Evolutionary conservation across 257 asterid genomes (phyloP), one percentile per base, ranked within the genome.

Genomic region (Cynanchum wilfordii): DNA sequence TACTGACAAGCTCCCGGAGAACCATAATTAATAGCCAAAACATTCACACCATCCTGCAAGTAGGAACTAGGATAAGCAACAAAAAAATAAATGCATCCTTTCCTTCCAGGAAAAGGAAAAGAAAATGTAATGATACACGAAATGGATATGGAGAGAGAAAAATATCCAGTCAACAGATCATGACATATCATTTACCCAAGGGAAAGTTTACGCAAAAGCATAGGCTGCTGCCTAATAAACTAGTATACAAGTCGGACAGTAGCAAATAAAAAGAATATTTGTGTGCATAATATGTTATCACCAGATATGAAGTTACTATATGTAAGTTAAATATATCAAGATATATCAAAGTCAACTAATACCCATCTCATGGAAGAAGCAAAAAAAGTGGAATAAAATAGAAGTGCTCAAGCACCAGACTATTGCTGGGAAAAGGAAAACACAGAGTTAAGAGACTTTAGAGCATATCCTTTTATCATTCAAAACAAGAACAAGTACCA

Each of bases 21-120:
- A 33, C 98, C 97, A 81, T 95, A 92, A 78, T 89, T 95, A 75
- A 92, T 91, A 4, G 92, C 97, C 90, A 95, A 76, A 56, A 92
- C 83, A 84, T 90, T 90, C 49, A 86, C 96, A 66, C 98, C 96
- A 16, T 92, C 99, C 98, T 95, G 89, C 77, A 75, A 80, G 49
- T 59, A 17, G 17, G 1, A 30, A 63, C 45, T 44, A 33, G 7
- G n/a, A 36, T 33, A 64, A 36, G 25, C 68, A 63, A 33, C 68
- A 33, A 17, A 15, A 7, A 17, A 13, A 45, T 5, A 33, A 36
- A 16, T n/a, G 49, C 0, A 16, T 33, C 19, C 2, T 63, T 33
- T 36, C 2, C 7, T 63, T 63, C 49, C 68, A 63, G 27, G 47
- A 33, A 33, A 2, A 17, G 7, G 68, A 24, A 36, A 33, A 63